These are phyloP conservation scores for Colletotrichum tropicicola DNA, from an alignment of 2,329 filamentous ascomycete genomes.

Conservation along the genomic window DNA sequence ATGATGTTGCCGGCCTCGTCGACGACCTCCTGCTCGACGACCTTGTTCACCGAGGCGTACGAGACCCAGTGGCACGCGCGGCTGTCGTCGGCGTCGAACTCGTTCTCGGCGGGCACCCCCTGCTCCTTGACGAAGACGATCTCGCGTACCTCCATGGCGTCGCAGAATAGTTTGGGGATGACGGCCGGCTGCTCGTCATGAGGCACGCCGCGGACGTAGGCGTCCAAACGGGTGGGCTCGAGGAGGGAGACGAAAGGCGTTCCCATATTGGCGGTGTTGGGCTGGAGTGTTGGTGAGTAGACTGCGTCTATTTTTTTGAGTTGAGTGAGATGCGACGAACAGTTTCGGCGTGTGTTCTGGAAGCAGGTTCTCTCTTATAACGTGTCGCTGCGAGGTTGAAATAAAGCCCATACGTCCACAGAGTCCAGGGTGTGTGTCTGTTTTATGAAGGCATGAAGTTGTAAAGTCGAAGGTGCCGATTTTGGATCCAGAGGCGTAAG, in stretches of 20 bases:
- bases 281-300: neutral
- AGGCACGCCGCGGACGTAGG: constrained; percentile 51
- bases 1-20: constrained; percentile 52
- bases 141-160: constrained; percentile 70
- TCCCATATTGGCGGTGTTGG: constrained; percentile 46
- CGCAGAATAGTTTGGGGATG: constrained; percentile 66
- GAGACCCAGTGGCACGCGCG: constrained; percentile 87
- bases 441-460: neutral
- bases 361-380: neutral
- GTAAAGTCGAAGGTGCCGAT: neutral
- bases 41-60: constrained; percentile 72
- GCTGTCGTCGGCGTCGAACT: constrained; percentile 83
- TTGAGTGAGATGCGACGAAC: neutral
- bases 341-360: neutral
- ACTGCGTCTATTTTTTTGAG: neutral
- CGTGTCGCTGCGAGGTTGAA: neutral
- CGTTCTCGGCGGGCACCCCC: constrained; percentile 67
- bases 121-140: constrained; percentile 71
- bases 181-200: constrained; percentile 53
- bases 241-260: constrained; percentile 60
- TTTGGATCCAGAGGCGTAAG: too few species aligned
- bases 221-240: constrained; percentile 58
- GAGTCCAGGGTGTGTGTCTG: too few species aligned
- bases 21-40: constrained; percentile 50
- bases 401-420: too few species aligned